Percentiles rank a stretch among this genome's conserved stretches.
Evolutionary conservation across 1,284 basidiomycete species (phyloP).

Genomic region (Pseudozyma sp.): DNA sequence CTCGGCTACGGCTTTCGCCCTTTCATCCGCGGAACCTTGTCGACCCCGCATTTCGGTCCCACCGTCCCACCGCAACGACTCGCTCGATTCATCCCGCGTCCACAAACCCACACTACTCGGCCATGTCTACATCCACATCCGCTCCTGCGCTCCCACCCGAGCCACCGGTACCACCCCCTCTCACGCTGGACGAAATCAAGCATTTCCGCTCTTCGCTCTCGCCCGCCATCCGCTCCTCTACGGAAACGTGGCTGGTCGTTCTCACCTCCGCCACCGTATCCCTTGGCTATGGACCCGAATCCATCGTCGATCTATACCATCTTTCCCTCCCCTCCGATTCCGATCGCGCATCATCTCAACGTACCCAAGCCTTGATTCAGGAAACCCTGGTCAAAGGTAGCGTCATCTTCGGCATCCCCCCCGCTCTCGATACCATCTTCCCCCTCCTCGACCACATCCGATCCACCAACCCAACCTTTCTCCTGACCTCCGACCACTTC

Average conservation of each 20-base stretch:
- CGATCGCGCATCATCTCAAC: too few relatives aligned
- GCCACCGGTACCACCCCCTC: neutral
- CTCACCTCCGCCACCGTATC: slow-evolving; percentile 21
- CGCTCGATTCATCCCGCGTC: too few relatives aligned
- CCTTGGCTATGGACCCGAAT: slow-evolving; percentile 17
- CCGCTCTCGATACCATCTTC: slow-evolving; percentile 28
- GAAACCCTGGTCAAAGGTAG: slow-evolving; percentile 27
- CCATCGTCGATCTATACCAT: slow-evolving; percentile 16
- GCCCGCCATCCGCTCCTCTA: neutral
- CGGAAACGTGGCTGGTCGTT: slow-evolving; percentile 14
- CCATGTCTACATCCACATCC: neutral
- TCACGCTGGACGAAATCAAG: slow-evolving; percentile 12
- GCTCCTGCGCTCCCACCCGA: neutral
- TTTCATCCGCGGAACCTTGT: too few relatives aligned
- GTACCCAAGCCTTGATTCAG: slow-evolving; percentile 17
- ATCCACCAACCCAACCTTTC: neutral
- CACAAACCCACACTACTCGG: too few relatives aligned
- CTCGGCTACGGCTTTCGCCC: too few relatives aligned
- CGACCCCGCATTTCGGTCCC: too few relatives aligned
- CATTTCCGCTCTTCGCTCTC: slow-evolving; percentile 7
- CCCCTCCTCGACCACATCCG: slow-evolving; percentile 21
- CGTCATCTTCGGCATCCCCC: slow-evolving; percentile 32
- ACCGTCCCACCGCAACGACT: neutral
- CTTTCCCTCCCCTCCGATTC: neutral
- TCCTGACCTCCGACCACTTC: slow-evolving; percentile 10